These are phyloP conservation scores for Coccomyxa subellipsoidea DNA, from an alignment of 163 green algal species.

Conservation along the genomic window DNA sequence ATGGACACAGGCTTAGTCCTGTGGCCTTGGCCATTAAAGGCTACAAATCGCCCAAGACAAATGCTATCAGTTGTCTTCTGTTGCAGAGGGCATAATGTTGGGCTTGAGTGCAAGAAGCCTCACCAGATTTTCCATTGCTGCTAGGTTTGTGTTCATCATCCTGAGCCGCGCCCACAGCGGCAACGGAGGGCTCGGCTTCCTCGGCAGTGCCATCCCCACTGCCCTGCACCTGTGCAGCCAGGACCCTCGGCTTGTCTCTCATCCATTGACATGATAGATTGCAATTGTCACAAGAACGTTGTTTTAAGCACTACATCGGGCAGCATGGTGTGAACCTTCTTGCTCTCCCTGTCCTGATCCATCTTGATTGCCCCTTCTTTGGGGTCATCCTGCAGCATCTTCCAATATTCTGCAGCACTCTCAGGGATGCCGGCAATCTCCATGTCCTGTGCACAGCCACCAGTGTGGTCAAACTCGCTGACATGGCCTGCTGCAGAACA, in stretches of 20 bases:
- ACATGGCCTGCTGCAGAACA: too few relatives aligned
- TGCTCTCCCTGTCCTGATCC: background rate
- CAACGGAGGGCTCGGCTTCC: background rate
- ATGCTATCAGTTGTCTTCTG: too few relatives aligned
- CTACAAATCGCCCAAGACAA: too few relatives aligned
- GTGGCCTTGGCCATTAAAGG: too few relatives aligned
- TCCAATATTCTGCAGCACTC: background rate
- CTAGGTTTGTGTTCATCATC: background rate
- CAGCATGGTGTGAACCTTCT: too few relatives aligned
- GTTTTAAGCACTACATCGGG: too few relatives aligned
- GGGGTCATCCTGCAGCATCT: background rate
- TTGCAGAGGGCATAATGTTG: too few relatives aligned
- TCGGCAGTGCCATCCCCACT: background rate
- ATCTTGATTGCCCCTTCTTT: background rate
- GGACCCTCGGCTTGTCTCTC: too few relatives aligned
- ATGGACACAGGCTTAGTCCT: background rate
- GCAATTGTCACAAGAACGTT: too few relatives aligned
- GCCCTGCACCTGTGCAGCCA: background rate
- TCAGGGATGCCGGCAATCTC: background rate
- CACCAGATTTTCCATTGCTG: background rate
- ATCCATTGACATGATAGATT: too few relatives aligned
- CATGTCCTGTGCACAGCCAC: background rate
- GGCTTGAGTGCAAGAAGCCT: too few relatives aligned
- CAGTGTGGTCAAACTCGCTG: background rate
- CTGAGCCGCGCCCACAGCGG: background rate